A percentile compares a stretch with the other conserved stretches of the same genome.
phyloP scores from a whole-genome alignment of 345 rosid genomes.

The Pugionium dolabratum region DNA sequence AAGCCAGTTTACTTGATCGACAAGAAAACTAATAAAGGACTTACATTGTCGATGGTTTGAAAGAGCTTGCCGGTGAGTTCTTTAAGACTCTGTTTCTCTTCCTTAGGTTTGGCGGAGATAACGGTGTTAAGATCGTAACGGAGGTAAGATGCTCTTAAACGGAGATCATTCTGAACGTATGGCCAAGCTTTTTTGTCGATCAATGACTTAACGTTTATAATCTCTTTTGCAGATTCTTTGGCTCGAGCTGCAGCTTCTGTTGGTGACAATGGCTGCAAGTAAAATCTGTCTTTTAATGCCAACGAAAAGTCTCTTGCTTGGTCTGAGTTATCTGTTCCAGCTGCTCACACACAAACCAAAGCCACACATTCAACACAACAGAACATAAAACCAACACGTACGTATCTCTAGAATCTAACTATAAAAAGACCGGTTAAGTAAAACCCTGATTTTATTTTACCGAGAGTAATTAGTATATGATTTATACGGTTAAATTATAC shows the following conservation, averaged over 20 bases:
- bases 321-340: constrained; percentile 91
- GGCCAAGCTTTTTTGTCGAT: constrained; percentile 99
- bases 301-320: constrained; percentile 71
- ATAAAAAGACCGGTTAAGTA: neutral
- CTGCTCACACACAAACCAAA: constrained; percentile 48
- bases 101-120: constrained; percentile 71
- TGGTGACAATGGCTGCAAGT: constrained; percentile 69
- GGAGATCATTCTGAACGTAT: constrained; percentile 82
- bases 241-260: constrained; percentile 71
- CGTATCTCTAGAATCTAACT: neutral
- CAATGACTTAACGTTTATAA: constrained; percentile 63
- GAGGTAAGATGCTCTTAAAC: constrained; percentile 67
- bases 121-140: constrained; percentile 91
- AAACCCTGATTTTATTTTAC: too few relatives aligned
- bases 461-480: too few relatives aligned
- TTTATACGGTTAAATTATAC: too few relatives aligned
- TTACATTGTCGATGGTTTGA: constrained; percentile 62
- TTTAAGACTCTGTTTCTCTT: constrained; percentile 64
- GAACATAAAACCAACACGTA: neutral
- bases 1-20: neutral
- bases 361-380: neutral
- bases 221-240: constrained; percentile 87
- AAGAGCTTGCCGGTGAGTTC: constrained; percentile 85
- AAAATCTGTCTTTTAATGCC: constrained; percentile 68
- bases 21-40: constrained; percentile 8